Evolutionary conservation across 768 basidiomycete species (phyloP).

Genomic region (Rhizopogon roseolus): DNA sequence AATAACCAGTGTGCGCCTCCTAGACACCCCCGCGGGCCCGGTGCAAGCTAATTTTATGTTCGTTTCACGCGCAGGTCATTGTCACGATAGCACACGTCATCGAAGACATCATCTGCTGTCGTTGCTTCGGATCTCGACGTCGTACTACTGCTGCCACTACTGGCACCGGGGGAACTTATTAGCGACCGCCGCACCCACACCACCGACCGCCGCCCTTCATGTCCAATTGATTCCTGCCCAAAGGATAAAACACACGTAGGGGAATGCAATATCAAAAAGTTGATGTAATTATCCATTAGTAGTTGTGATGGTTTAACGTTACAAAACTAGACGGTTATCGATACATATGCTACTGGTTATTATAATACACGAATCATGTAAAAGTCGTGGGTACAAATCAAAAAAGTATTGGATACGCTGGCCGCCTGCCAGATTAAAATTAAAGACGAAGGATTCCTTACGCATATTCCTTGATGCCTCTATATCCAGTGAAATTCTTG

Average conservation of each 20-base stretch:
- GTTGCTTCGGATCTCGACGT: not conserved
- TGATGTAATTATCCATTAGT: not conserved
- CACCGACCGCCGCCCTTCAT: not conserved
- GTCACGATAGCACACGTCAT: not conserved
- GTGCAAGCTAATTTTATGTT: not conserved
- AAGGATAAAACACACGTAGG: not conserved
- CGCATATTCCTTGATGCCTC: conserved; percentile 1
- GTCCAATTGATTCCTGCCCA: no score
- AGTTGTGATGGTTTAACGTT: not conserved
- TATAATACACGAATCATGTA: not conserved
- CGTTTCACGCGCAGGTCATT: not conserved
- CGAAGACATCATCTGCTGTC: not conserved
- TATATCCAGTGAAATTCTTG: conserved; percentile 18
- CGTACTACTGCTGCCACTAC: not conserved
- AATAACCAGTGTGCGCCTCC: not conserved
- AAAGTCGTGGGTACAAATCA: conserved; percentile 4
- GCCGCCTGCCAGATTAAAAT: not conserved
- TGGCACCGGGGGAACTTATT: not conserved
- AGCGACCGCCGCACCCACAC: not conserved
- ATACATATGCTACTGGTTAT: conserved; percentile 16
- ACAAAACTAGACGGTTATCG: conserved; percentile 12
- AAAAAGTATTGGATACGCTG: conserved; percentile 2
- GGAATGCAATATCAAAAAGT: not conserved
- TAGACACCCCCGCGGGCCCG: not conserved
- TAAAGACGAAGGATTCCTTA: not conserved